Evolutionary conservation across 345 rosid genomes (phyloP).

Genomic region (Bruguiera parviflora): DNA sequence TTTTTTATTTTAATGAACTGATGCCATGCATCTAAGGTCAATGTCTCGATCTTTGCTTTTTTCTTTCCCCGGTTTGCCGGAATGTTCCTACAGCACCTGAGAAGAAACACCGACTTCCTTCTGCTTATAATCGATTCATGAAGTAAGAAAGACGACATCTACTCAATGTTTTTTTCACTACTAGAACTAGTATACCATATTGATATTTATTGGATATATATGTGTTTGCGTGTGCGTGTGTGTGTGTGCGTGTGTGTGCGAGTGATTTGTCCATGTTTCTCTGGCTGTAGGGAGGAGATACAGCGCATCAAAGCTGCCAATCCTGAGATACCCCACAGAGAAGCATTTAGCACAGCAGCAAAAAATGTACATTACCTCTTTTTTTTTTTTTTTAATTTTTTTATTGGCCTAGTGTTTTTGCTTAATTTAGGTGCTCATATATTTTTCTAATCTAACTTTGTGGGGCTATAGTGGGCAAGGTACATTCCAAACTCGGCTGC

Average conservation of each 20-base stretch:
- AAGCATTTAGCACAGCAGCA: slow-evolving; percentile 96
- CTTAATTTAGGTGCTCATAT: not conserved
- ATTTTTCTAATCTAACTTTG: not conserved
- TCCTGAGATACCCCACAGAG: slow-evolving; percentile 95
- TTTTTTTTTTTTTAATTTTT: not conserved
- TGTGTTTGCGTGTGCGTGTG: not conserved
- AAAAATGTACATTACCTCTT: slow-evolving; percentile 53
- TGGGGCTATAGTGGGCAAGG: slow-evolving; percentile 72
- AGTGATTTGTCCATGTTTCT: not conserved
- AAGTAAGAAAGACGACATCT: slow-evolving; percentile 43
- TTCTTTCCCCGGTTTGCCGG: not conserved
- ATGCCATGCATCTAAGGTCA: not conserved
- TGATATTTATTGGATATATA: not conserved
- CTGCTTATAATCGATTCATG: slow-evolving; percentile 98
- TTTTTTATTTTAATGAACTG: too few relatives aligned
- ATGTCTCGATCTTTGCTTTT: slow-evolving; percentile 1
- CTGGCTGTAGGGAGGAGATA: slow-evolving; percentile 72
- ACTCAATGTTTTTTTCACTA: not conserved
- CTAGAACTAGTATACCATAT: not conserved
- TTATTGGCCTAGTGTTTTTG: not conserved
- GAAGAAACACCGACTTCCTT: slow-evolving; percentile 99
- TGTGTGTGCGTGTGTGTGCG: too few relatives aligned
- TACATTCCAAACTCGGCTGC: slow-evolving; percentile 74
- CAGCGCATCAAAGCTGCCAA: slow-evolving; percentile 94
- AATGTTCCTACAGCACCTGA: slow-evolving; percentile 63